A percentile compares a stretch with the other conserved stretches of the same genome.
Evolutionary conservation across 257 asterid species (phyloP).

Genomic region (Solanum pennellii): DNA sequence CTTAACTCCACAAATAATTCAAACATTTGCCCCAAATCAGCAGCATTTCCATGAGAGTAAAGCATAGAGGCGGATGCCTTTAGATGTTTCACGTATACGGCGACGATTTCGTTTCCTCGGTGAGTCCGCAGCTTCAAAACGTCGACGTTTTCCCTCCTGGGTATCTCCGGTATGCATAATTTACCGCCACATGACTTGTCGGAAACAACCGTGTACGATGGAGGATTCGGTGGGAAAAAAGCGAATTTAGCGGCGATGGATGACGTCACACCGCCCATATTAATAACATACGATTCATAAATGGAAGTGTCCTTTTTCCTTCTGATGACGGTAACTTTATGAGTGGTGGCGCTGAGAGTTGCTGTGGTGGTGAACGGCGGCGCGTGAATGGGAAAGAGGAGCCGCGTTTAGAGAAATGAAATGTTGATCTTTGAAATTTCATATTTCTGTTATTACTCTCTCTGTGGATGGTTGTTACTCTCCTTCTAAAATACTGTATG

Average conservation of each 20-base stretch:
- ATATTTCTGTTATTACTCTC: not conserved
- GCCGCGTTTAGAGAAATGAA: not conserved
- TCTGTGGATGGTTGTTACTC: not conserved
- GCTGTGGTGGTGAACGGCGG: not conserved
- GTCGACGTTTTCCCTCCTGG: slow-evolving; percentile 1
- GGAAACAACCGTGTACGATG: not conserved
- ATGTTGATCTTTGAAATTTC: not conserved
- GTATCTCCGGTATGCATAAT: not conserved
- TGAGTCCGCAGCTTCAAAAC: not conserved
- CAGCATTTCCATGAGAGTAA: slow-evolving; percentile 2
- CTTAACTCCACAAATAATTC: not conserved
- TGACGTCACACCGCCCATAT: slow-evolving; percentile 11
- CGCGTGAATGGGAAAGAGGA: not conserved
- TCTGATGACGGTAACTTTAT: not conserved
- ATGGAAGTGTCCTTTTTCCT: not conserved
- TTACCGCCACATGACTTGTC: not conserved
- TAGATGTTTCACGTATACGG: not conserved
- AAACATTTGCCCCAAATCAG: not conserved
- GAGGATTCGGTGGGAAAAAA: slow-evolving; percentile 7
- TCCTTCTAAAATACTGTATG: no score
- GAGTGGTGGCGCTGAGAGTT: not conserved
- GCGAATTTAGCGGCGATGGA: slow-evolving; percentile 8
- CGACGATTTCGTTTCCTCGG: not conserved
- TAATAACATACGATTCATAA: not conserved
- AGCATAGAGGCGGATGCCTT: not conserved